phyloP scores from a whole-genome alignment of 768 basidiomycete genomes.

The Lanmaoa rubissima region DNA sequence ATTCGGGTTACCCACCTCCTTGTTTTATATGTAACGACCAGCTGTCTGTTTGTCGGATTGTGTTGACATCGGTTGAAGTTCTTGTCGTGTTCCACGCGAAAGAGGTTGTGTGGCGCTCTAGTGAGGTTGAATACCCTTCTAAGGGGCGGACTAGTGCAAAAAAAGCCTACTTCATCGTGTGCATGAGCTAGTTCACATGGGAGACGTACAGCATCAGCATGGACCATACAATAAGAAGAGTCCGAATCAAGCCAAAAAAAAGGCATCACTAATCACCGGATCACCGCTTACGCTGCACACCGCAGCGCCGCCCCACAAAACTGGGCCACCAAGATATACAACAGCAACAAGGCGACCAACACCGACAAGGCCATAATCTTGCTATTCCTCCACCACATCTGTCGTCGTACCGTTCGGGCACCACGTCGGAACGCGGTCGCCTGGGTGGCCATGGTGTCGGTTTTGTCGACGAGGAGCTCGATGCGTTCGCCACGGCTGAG shows the following conservation, averaged over 20 bases:
- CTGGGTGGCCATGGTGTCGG: slow-evolving; percentile 91
- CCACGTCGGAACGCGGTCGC: slow-evolving; percentile 92
- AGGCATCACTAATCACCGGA: background rate
- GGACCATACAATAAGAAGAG: slow-evolving; percentile 6
- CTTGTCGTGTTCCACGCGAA: background rate
- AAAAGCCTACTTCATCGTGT: background rate
- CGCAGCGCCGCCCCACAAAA: slow-evolving; percentile 85
- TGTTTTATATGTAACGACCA: slow-evolving; percentile 18
- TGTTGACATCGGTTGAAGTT: no score
- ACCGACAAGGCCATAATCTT: slow-evolving; percentile 66
- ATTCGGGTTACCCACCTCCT: slow-evolving; percentile 4
- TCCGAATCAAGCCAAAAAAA: background rate
- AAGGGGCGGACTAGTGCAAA: background rate
- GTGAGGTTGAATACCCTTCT: no score
- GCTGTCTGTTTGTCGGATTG: background rate
- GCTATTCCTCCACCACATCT: slow-evolving; percentile 90
- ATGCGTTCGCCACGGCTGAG: slow-evolving; percentile 92
- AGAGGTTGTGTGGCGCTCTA: background rate
- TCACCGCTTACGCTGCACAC: slow-evolving; percentile 38
- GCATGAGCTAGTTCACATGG: background rate
- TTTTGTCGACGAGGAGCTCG: slow-evolving; percentile 95
- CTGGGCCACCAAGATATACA: slow-evolving; percentile 84
- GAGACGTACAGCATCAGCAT: slow-evolving; percentile 10
- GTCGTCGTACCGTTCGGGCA: slow-evolving; percentile 74
- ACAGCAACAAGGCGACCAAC: slow-evolving; percentile 67